These are phyloP conservation scores for Ascochyta viciae-villosae DNA, from an alignment of 2,329 filamentous ascomycete genomes.

Conservation along the genomic window DNA sequence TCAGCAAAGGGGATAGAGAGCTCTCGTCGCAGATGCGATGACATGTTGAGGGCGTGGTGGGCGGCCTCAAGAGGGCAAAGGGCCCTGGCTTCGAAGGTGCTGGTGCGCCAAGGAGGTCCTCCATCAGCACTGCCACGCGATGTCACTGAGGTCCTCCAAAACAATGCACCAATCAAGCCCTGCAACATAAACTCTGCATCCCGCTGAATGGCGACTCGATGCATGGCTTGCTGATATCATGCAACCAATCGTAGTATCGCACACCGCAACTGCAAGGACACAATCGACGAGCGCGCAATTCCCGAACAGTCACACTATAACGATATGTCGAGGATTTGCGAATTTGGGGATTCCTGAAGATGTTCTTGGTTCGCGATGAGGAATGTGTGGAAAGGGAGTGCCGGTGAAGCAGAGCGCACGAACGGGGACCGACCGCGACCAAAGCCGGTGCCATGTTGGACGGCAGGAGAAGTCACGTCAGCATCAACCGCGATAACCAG, in stretches of 20 bases:
- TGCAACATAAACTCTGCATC: background rate
- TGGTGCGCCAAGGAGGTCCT: constrained; percentile 15
- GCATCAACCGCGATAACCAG: too few relatives aligned
- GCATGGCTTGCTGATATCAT: constrained; percentile 13
- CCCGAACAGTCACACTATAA: background rate
- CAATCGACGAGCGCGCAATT: background rate
- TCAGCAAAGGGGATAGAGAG: background rate
- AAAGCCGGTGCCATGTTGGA: too few relatives aligned
- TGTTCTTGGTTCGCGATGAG: too few relatives aligned
- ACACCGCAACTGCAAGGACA: background rate
- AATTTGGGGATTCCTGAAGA: too few relatives aligned
- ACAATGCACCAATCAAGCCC: constrained; percentile 10
- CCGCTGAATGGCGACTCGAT: constrained; percentile 3
- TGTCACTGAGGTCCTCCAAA: constrained; percentile 13
- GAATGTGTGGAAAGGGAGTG: too few relatives aligned
- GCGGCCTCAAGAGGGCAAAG: constrained; percentile 19
- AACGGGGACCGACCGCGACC: too few relatives aligned
- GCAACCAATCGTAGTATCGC: constrained; percentile 1
- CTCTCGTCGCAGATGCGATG: constrained; percentile 2
- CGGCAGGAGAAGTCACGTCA: too few relatives aligned
- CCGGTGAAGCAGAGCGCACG: too few relatives aligned
- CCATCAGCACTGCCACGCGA: constrained; percentile 9
- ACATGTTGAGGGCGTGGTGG: constrained; percentile 12
- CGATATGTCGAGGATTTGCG: background rate
- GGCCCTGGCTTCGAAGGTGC: constrained; percentile 8